Conservation (phyloP, 305 asterid genomes). For the Fraxinus latifolia region DNA sequence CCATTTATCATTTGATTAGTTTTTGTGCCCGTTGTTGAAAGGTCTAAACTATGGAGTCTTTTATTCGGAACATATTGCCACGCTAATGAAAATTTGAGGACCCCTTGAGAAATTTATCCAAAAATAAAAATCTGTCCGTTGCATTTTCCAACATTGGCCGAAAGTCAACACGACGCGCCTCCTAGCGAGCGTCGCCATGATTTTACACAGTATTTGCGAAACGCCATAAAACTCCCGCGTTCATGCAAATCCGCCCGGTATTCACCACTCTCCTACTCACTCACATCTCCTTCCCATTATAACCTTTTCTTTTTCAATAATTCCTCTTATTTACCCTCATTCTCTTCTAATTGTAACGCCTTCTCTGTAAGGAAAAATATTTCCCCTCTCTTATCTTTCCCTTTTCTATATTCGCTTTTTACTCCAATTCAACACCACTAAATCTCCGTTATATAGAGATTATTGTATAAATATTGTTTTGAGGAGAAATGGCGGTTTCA, state of each 20-base stretch:
- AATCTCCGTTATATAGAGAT: background rate
- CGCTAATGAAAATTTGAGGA: background rate
- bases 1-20: background rate
- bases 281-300: constrained; percentile 2
- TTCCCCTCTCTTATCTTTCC: background rate
- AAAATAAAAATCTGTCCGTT: background rate
- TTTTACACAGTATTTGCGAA: constrained; percentile 18
- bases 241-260: constrained; percentile 48
- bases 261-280: background rate
- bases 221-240: constrained; percentile 64
- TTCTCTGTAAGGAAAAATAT: background rate
- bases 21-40: background rate
- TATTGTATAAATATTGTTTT: background rate
- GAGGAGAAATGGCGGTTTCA: constrained; percentile 48
- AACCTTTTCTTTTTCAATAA: background rate
- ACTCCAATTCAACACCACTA: background rate
- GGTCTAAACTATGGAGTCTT: background rate
- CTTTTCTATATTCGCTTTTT: background rate
- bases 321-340: background rate
- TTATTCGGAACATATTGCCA: background rate
- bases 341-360: background rate
- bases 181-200: constrained; percentile 15
- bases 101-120: background rate
- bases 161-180: constrained; percentile 32
- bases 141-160: background rate